Evolutionary conservation across 192 early-diverging fungal genomes (phyloP).

Genomic region (Backusella parvicylindrica): DNA sequence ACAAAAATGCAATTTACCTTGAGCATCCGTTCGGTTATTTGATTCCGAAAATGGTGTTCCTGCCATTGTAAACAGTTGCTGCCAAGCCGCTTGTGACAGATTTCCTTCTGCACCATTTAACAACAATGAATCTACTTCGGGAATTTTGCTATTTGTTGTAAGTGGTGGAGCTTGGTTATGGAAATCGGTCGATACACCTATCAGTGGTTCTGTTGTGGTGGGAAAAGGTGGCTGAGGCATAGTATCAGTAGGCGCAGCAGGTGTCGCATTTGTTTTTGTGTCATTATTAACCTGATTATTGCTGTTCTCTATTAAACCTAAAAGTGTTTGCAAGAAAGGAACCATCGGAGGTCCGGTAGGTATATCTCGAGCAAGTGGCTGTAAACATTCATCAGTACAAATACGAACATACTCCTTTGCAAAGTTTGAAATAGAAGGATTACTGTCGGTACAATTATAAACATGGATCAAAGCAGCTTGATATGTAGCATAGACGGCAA

Average conservation of each 20-base stretch:
- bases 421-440: background rate
- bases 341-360: conserved; percentile 16
- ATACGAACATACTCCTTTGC: conserved; percentile 21
- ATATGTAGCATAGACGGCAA: conserved; percentile 26
- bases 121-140: background rate
- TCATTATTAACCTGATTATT: background rate
- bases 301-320: background rate
- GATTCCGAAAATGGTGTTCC: conserved; percentile 6
- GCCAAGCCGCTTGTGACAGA: conserved; percentile 12
- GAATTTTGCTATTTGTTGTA: background rate
- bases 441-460: conserved; percentile 24
- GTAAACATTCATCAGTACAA: conserved; percentile 21
- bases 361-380: conserved; percentile 13
- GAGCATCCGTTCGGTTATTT: background rate
- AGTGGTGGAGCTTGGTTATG: background rate
- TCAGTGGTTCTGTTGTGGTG: background rate
- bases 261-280: background rate
- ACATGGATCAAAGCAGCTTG: conserved; percentile 29
- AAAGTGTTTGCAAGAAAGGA: conserved; percentile 6
- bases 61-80: conserved; percentile 4
- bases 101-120: background rate
- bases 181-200: background rate
- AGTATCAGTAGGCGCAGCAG: background rate
- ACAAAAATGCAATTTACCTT: conserved; percentile 1
- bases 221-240: background rate